Evolutionary conservation across 2,329 filamentous ascomycete species (phyloP), one percentile per base, ranked within the genome.

Genomic region (Fusarium sp.): DNA sequence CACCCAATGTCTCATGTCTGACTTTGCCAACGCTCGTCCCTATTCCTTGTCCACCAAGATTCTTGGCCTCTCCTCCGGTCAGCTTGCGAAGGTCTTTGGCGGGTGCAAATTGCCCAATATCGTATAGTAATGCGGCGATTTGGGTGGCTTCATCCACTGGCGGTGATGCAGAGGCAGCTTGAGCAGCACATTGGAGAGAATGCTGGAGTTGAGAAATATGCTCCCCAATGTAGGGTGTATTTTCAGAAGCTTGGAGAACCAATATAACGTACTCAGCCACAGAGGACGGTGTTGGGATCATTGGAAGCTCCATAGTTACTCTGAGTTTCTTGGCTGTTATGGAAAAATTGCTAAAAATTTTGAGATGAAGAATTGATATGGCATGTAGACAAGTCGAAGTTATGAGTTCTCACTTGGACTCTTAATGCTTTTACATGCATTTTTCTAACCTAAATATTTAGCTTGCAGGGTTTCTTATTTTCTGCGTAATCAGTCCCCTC

Each of bases 191-290:
- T 5, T 57, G 54, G 2, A 57, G 54, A 7, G 54, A 57, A 32
- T 57, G 54, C 3, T 57, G 54, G 6, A 57, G 42, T 30, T 57
- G 54, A 18, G 54, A 57, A 3, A 57, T 57, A 1, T 42, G 42
- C 5, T 57, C 54, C 11, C 54, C 54, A 1, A 57, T 57, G 26
- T 57, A 57, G 9, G 54, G 42, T 9, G 54, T 57, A 3, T 32
- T 57, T 37, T 57, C 54, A 1, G 54, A 57, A 4, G 54, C 42
- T 30, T 20, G 23, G 3, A 57, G 54, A 30, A 57, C 15, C 7
- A 32, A 57, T 18, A 50, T 38, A 3, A 57, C n/a, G 5, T 57
- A 57, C 7, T 38, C 42, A 0, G 32, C 30, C 8, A 57, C 42
- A 0, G 54, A 57, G 7, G 32, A 27, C 30, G 54, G 54, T 5